Evolutionary conservation across 768 basidiomycete genomes (phyloP), one percentile per base, ranked within the genome.

Genomic region (Imleria badia): DNA sequence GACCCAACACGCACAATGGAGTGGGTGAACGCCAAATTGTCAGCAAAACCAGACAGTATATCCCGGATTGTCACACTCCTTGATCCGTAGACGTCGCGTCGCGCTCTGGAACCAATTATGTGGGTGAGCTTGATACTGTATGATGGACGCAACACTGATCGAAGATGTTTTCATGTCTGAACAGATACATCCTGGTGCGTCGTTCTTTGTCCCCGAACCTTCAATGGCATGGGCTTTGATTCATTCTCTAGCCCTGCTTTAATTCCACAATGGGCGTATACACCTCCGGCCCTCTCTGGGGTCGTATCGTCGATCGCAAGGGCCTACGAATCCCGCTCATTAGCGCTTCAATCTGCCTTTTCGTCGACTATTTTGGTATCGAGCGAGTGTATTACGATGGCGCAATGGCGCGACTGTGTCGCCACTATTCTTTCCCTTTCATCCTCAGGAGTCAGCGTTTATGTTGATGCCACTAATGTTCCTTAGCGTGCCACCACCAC

Each of bases 341-440:
- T 13, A 68, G 76, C 22, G 84, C 84, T 13, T 86, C 83, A 53
- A 52, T 84, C 15, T 73, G 80, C 29, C 79, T 91, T 14, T 72
- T 91, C 17, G 56, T 75, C 2, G 93, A 94, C 15, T 96, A 97
- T 69, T 70, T 78, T 12, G 87, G 90, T 6, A 89, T 95, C 45
- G 78, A 82, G 15, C 68, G 76, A 31, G 82, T 90, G 63, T 93
- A 81, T 67, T 78, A 87, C 60, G 68, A 75, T 10, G 84, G 84
- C 3, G 77, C 3, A 64, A 68, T 12, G 71, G 64, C 3, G 44
- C 52, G 9, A 70, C 76, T 1, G 59, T 84, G 41, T 75, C 82
- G 0, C 66, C 63, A 0, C 55, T 81, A 30, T 43, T 17, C 15
- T 23, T 19, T n/a, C n/a, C 23, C 14, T 9, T 46, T 2, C 14